Evolutionary conservation across 306 rosid species (phyloP), one percentile per base, ranked within the genome.

Genomic region (Cicer yamashitae): DNA sequence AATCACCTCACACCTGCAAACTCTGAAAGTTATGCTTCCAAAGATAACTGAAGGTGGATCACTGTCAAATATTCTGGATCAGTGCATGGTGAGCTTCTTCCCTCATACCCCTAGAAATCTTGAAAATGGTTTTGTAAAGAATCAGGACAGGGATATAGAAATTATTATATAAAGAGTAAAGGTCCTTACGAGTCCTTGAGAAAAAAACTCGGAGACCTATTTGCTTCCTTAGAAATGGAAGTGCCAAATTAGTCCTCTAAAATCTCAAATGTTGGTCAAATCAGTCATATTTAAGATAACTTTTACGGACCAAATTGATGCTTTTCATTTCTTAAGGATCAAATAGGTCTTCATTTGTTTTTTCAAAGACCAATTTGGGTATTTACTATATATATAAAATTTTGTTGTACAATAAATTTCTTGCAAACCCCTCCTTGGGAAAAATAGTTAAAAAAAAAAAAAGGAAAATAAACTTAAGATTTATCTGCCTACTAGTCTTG

Each of bases 31-130:
- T 75, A 90, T 92, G 93, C 96, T 94, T 82, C 97, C 96, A 80
- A 89, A 96, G 88, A 96, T 96, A 82, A 87, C 88, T 51, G 98
- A 91, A 83, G 98, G 98, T 3, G 98, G 92, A 81, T 96, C 98
- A 15, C 87, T 92, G 63, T 90, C 97, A 58, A 96, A 92, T 83
- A 90, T 94, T 81, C 84, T 96, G 89, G 98, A 96, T 72, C 99
- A 96, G 68, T 92, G 93, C 91, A 96, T 96, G 99, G 99, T 96
- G 78, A 87, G 93, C 61, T 37, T 81, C 73, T 65, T 79, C 30
- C 61, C 43, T 59, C 59, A 37, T 22, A 70, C 45, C 46, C 63
- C 34, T 7, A 34, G 62, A 73, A 22, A 17, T 68, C 61, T 68
- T 73, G 71, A 77, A 81, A 81, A 44, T 59, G 53, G 72, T 9